A percentile compares a stretch with the other conserved stretches of the same genome.
Evolutionary conservation across 2,329 filamentous ascomycete species (phyloP).

Genomic region (Aspergillus tubingensis): DNA sequence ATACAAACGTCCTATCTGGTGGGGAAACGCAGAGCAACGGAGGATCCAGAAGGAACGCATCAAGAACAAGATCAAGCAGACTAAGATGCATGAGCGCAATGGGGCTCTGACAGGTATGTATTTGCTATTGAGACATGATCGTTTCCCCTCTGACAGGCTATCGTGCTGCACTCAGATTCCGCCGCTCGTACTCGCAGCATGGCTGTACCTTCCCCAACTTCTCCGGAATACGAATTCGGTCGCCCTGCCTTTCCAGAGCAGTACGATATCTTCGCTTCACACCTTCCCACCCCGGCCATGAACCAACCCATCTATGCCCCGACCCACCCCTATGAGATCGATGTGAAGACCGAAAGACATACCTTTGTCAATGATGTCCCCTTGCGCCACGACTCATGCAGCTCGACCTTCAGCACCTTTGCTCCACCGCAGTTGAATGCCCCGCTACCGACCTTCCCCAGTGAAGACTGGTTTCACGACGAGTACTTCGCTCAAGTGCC

Average conservation of each 20-base stretch:
- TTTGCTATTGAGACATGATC: background rate
- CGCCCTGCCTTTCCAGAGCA: slow-evolving; percentile 58
- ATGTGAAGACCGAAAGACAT: slow-evolving; percentile 93
- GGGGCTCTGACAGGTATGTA: slow-evolving; percentile 50
- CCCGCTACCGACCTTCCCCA: slow-evolving; percentile 64
- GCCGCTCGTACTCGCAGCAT: slow-evolving; percentile 19
- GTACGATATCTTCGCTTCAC: slow-evolving; percentile 45
- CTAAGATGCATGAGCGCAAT: slow-evolving; percentile 88
- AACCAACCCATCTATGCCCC: slow-evolving; percentile 57
- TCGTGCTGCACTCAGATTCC: slow-evolving; percentile 16
- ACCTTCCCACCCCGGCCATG: slow-evolving; percentile 57
- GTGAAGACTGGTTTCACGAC: slow-evolving; percentile 71
- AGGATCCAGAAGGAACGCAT: slow-evolving; percentile 89
- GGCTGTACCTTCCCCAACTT: slow-evolving; percentile 63
- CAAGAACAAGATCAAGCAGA: slow-evolving; percentile 96
- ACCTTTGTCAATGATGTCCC: slow-evolving; percentile 92
- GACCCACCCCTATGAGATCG: slow-evolving; percentile 82
- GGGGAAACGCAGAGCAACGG: slow-evolving; percentile 88
- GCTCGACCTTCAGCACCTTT: slow-evolving; percentile 91
- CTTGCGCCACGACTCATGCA: slow-evolving; percentile 79
- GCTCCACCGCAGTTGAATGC: slow-evolving; percentile 73
- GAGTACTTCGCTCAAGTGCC: slow-evolving; percentile 63
- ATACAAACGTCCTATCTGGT: slow-evolving; percentile 97
- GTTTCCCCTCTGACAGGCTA: slow-evolving; percentile 11
- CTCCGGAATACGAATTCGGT: slow-evolving; percentile 66